A percentile compares a stretch with the other conserved stretches of the same genome.
Conservation (phyloP, 2,329 filamentous ascomycete genomes). For the Orbilia brochopaga region DNA sequence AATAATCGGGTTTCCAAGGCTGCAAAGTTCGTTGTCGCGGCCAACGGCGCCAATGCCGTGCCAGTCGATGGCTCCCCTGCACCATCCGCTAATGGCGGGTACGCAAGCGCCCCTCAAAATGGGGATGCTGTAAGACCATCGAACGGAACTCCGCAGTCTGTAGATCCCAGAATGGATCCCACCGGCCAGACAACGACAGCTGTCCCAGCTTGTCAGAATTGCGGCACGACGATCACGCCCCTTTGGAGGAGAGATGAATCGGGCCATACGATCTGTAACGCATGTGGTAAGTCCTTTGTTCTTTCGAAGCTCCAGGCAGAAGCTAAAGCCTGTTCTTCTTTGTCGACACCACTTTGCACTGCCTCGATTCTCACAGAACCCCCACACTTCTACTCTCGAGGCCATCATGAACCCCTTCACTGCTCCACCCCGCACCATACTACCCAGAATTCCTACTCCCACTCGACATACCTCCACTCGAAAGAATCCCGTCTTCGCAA, state of each 20-base stretch:
- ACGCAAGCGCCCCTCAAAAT: constrained; percentile 57
- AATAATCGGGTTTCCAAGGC: constrained; percentile 95
- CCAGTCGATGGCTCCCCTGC: constrained; percentile 57
- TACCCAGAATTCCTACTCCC: neutral
- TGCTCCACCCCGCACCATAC: neutral
- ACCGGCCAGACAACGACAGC: constrained; percentile 64
- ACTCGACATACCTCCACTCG: no score
- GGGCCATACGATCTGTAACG: constrained; percentile 97
- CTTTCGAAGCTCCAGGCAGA: constrained; percentile 4
- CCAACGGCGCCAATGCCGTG: constrained; percentile 41
- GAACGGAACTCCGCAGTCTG: constrained; percentile 36
- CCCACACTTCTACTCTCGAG: neutral
- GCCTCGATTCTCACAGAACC: neutral
- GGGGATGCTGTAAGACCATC: constrained; percentile 55
- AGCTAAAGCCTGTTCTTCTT: neutral
- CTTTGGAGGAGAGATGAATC: constrained; percentile 93
- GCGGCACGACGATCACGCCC: constrained; percentile 92
- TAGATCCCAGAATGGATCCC: constrained; percentile 46
- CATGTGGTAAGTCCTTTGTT: constrained; percentile 74
- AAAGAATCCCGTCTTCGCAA: constrained; percentile 18
- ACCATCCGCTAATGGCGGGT: constrained; percentile 55
- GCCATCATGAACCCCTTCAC: neutral
- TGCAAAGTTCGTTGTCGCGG: constrained; percentile 70
- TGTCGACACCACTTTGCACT: neutral
- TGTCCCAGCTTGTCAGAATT: constrained; percentile 94